phyloP scores from a whole-genome alignment of 2,329 filamentous ascomycete species.

The Botrytis aclada region DNA sequence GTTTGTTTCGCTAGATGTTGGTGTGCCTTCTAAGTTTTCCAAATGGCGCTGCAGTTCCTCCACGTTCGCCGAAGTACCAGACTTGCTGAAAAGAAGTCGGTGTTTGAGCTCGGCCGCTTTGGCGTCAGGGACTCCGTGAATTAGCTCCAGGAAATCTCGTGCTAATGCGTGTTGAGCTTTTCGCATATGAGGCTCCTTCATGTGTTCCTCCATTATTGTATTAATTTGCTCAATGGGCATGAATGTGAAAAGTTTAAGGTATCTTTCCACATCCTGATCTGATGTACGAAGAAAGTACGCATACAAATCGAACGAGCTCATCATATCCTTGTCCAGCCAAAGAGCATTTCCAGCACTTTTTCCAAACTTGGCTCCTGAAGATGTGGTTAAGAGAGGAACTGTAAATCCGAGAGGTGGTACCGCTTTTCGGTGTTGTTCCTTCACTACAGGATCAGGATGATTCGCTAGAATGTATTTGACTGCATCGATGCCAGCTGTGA shows the following conservation, averaged over 20 bases:
- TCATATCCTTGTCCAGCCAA: conserved; percentile 84
- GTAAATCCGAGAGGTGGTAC: conserved; percentile 75
- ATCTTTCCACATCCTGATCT: conserved; percentile 75
- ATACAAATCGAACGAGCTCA: conserved; percentile 81
- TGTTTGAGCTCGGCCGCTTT: conserved; percentile 57
- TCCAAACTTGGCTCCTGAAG: conserved; percentile 85
- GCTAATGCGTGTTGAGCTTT: conserved; percentile 81
- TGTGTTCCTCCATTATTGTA: conserved; percentile 65
- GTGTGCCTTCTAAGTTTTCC: background rate
- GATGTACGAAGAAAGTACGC: conserved; percentile 82
- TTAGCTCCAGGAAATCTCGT: conserved; percentile 73
- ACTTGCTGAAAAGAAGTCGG: conserved; percentile 45
- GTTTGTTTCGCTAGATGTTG: no score
- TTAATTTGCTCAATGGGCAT: conserved; percentile 68
- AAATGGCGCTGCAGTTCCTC: background rate
- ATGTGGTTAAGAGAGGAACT: conserved; percentile 82
- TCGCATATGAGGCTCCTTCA: conserved; percentile 64
- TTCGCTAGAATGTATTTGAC: conserved; percentile 69
- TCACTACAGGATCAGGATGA: conserved; percentile 49
- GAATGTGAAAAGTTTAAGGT: conserved; percentile 90
- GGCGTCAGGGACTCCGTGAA: conserved; percentile 69
- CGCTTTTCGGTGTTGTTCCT: conserved; percentile 42
- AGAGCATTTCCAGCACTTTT: conserved; percentile 93
- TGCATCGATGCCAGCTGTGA: conserved; percentile 82
- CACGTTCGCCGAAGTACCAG: conserved; percentile 23